These are phyloP conservation scores for Nicotiana knightiana DNA, from an alignment of 257 asterid species.

Conservation along the genomic window DNA sequence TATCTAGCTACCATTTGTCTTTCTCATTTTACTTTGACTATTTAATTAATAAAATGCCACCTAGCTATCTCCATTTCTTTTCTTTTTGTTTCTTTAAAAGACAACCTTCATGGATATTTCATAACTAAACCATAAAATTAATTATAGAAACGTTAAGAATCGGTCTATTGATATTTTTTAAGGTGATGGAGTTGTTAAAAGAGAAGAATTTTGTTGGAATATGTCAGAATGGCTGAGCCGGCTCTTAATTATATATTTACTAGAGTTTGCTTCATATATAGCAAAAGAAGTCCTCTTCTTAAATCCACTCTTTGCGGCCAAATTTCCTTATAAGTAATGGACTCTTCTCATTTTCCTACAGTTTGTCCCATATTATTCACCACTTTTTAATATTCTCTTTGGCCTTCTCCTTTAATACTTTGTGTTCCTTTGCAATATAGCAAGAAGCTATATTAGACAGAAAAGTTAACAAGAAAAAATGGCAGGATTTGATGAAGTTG, in stretches of 20 bases:
- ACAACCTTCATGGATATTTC: background rate
- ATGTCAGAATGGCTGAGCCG: slow-evolving; percentile 26
- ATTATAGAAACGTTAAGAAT: background rate
- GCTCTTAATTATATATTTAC: slow-evolving; percentile 27
- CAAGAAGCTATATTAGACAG: slow-evolving; percentile 7
- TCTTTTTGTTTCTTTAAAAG: background rate
- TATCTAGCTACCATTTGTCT: background rate
- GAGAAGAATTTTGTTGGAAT: background rate
- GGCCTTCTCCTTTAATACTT: background rate
- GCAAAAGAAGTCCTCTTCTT: slow-evolving; percentile 10
- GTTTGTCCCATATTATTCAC: background rate
- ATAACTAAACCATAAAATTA: background rate
- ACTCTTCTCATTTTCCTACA: slow-evolving; percentile 9
- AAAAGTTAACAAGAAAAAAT: slow-evolving; percentile 17
- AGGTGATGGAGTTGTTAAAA: background rate
- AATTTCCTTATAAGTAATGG: slow-evolving; percentile 49
- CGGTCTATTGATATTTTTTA: background rate
- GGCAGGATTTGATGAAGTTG: slow-evolving; percentile 34
- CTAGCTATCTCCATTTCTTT: background rate
- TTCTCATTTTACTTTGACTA: background rate
- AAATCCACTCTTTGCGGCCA: slow-evolving; percentile 63
- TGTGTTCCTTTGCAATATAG: background rate
- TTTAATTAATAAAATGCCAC: background rate
- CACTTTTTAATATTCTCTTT: slow-evolving; percentile 8
- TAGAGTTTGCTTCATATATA: slow-evolving; percentile 56